Evolutionary conservation across 495 filamentous ascomycete genomes (phyloP).

Genomic region (Penicillium bovifimosum): DNA sequence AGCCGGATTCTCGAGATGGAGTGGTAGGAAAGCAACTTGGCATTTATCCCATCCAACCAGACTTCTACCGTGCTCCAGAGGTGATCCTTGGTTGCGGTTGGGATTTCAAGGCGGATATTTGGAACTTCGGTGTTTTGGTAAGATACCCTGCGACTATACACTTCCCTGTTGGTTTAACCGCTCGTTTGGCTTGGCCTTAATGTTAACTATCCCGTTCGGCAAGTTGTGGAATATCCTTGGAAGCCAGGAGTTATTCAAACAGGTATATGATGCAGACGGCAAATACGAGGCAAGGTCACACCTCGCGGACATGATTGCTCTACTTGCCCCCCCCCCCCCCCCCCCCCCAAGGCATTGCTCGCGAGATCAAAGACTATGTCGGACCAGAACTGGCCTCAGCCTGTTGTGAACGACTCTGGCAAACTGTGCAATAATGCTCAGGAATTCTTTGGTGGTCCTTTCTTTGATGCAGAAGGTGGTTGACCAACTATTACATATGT

Average conservation of each 20-base stretch:
- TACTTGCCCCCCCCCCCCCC: slow-evolving; percentile 38
- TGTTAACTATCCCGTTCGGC: not conserved
- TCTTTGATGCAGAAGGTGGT: slow-evolving; percentile 9
- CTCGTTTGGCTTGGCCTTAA: too few species aligned
- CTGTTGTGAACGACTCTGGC: not conserved
- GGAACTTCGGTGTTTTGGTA: slow-evolving; percentile 38
- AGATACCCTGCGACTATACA: not conserved
- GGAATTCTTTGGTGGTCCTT: slow-evolving; percentile 12
- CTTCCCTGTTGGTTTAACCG: too few species aligned
- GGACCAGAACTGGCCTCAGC: not conserved
- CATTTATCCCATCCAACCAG: slow-evolving; percentile 26
- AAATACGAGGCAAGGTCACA: slow-evolving; percentile 25
- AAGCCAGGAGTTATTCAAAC: slow-evolving; percentile 31
- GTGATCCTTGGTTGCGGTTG: slow-evolving; percentile 30
- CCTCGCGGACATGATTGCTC: slow-evolving; percentile 32
- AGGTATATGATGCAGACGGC: slow-evolving; percentile 5
- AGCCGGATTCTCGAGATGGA: not conserved
- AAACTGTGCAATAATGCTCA: not conserved
- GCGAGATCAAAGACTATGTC: slow-evolving; percentile 12
- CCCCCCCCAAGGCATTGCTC: slow-evolving; percentile 28
- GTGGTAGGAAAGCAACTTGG: not conserved
- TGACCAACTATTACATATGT: not conserved
- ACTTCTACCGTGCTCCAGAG: slow-evolving; percentile 34
- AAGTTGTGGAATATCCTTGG: slow-evolving; percentile 43
- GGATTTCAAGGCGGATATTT: slow-evolving; percentile 32